These are phyloP conservation scores for Pisolithus microcarpus DNA, from an alignment of 768 basidiomycete species.

Conservation along the genomic window DNA sequence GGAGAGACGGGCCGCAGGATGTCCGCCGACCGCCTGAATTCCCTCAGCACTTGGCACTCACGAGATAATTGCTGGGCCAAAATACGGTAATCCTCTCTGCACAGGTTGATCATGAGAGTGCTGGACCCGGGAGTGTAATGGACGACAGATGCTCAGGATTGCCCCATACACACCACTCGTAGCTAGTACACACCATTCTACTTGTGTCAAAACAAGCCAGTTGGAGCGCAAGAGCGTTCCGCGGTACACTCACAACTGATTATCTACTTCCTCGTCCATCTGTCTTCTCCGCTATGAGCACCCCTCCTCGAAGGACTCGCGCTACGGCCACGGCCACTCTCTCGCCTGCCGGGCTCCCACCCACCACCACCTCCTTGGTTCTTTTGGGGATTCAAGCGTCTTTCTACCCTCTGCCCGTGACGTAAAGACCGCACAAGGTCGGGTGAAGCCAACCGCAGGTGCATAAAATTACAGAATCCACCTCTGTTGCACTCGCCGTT, in stretches of 20 bases:
- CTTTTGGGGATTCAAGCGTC: constrained; percentile 65
- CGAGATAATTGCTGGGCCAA: background rate
- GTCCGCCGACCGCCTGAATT: too few relatives aligned
- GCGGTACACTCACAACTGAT: too few relatives aligned
- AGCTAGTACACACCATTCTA: too few relatives aligned
- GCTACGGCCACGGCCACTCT: constrained; percentile 59
- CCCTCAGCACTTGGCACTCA: background rate
- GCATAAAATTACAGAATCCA: constrained; percentile 99
- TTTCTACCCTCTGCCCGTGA: constrained; percentile 77
- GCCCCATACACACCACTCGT: too few relatives aligned
- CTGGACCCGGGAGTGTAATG: too few relatives aligned
- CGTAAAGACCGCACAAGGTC: constrained; percentile 73
- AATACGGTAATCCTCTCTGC: too few relatives aligned
- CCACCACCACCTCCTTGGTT: constrained; percentile 63
- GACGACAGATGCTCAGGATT: too few relatives aligned
- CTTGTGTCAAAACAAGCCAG: background rate
- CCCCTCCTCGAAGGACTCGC: constrained; percentile 64
- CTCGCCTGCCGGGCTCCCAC: constrained; percentile 76
- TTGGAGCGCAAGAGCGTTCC: background rate
- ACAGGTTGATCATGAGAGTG: too few relatives aligned
- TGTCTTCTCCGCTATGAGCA: constrained; percentile 63
- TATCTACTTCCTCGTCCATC: constrained; percentile 59
- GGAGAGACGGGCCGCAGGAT: too few relatives aligned
- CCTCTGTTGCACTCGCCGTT: constrained; percentile 97
- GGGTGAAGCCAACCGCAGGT: constrained; percentile 81